Evolutionary conservation across 1,139 yeast species (phyloP).

Genomic region (Debaryomyces fabryi): DNA sequence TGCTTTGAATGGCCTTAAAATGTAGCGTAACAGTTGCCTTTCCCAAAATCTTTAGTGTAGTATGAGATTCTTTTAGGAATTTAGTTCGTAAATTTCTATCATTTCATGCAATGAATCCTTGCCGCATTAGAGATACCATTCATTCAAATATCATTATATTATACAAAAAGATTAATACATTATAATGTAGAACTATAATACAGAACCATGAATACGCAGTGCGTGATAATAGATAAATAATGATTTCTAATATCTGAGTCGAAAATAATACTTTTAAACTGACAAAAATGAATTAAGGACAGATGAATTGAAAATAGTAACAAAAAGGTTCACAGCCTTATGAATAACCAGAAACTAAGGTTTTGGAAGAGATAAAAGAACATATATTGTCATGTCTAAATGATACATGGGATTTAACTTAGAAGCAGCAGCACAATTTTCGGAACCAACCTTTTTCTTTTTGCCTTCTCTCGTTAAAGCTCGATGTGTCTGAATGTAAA

Average conservation of each 20-base stretch:
- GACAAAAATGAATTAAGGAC: not conserved
- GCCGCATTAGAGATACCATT: not conserved
- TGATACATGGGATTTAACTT: not conserved
- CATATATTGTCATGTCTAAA: conserved; percentile 5
- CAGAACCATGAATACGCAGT: not conserved
- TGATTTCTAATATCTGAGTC: not conserved
- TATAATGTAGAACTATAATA: not conserved
- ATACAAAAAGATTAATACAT: conserved; percentile 3
- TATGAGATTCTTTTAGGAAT: not conserved
- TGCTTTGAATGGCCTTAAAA: too few species aligned
- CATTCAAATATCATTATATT: conserved; percentile 7
- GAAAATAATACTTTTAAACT: not conserved
- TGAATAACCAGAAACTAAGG: conserved; percentile 3
- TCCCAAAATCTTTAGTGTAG: too few species aligned
- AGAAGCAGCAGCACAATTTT: conserved; percentile 18
- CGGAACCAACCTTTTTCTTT: conserved; percentile 18
- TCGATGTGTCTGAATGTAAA: conserved; percentile 42
- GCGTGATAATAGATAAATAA: not conserved
- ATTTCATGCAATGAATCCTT: not conserved
- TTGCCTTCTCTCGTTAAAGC: conserved; percentile 35
- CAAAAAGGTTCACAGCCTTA: conserved; percentile 1
- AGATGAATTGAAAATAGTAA: not conserved
- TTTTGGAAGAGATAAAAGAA: not conserved
- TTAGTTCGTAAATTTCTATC: not conserved
- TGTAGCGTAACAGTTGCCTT: too few species aligned